Conservation (phyloP, 306 rosid species). For the Quercus robur region DNA sequence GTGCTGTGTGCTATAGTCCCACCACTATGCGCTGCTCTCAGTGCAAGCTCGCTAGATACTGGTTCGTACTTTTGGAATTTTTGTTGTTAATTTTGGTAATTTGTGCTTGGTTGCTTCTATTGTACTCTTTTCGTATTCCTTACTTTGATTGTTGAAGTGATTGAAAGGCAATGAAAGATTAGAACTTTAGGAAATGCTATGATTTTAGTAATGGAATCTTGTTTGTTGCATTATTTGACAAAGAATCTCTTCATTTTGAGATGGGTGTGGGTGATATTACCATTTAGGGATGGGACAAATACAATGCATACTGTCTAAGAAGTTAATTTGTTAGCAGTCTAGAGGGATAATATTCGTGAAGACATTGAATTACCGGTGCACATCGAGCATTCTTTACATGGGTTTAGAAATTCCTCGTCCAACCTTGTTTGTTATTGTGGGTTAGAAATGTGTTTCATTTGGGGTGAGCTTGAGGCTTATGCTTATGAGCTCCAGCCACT, state of each 20-base stretch:
- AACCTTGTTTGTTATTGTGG: background rate
- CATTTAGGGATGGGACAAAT: background rate
- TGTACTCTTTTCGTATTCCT: background rate
- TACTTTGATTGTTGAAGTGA: background rate
- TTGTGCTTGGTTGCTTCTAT: too few species aligned
- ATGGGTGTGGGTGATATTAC: background rate
- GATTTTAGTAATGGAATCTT: background rate
- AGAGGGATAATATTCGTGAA: background rate
- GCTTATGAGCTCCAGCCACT: background rate
- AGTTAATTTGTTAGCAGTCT: background rate
- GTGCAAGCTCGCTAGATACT: slow-evolving; percentile 65
- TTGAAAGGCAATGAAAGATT: background rate
- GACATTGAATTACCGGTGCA: too few species aligned
- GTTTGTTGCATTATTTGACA: background rate
- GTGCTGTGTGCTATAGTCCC: slow-evolving; percentile 46
- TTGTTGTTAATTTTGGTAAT: background rate
- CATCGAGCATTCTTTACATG: background rate
- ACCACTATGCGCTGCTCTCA: slow-evolving; percentile 62
- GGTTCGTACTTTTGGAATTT: slow-evolving; percentile 30
- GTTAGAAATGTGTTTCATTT: background rate
- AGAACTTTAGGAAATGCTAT: background rate
- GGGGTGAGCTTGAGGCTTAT: background rate
- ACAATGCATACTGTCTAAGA: background rate
- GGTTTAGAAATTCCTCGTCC: background rate
- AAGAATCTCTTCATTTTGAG: background rate